Base-by-base conservation (phyloP, 169 alveolate genomes). In the Plasmodium falciparum region DNA sequence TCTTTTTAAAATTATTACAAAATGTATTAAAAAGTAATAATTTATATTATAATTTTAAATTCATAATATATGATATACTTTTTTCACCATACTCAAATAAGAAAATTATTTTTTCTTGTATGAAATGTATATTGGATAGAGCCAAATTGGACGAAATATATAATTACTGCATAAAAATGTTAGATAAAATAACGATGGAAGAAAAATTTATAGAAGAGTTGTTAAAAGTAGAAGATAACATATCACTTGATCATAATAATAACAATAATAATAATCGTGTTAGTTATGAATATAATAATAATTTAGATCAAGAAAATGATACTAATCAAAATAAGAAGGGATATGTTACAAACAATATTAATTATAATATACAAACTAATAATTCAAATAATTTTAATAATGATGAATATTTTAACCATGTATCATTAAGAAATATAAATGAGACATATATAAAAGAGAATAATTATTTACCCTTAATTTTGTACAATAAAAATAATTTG, bases 21-120 rank as follows among this genome's bases (percentile, higher is more conserved):
- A 67, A 83, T 50, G 39, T 83, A 43, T 56, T 56, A 49, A 56
- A 70, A 50, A 52, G 11, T 26, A 67, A 83, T 45, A 83, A 83
- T 62, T 69, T 83, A 62, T 63, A 69, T 72, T 83, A 83, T 49
- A 83, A 83, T 43, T 83, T 83, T 61, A 83, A 83, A 83, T 69
- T 15, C 39, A 83, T 83, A 58, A 67, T 83, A 69, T 83, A 83
- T 24, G 91, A 83, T 22, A 83, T 83, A 17, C 33, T 83, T 29
- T 83, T 83, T 67, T 83, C 85, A 33, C 74, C 69, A 59, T 83
- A 69, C n/a, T 83, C 91, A 15, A 83, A 83, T 72, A 83, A 69
- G 22, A 50, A 33, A 22, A 83, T 83, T 4, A 59, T 83, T 8
- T 69, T 69, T 63, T 67, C 91, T 15, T 83, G 85, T 62, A 9